Base-by-base conservation (phyloP, 371 early-diverging fungal genomes). In the Apophysomyces ossiformis region DNA sequence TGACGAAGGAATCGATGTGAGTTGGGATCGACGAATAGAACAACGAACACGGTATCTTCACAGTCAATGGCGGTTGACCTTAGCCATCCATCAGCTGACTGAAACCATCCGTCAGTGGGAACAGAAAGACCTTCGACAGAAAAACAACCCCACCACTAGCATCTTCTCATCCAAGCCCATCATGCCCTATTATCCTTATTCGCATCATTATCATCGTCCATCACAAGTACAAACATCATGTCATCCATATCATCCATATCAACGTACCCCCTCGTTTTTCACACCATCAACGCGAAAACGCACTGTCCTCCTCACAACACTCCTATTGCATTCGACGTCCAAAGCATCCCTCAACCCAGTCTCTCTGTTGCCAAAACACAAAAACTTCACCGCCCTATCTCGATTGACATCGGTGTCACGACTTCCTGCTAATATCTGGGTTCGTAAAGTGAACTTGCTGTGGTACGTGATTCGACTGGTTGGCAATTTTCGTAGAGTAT, bases 11-110 rank as follows among this genome's bases (percentile, higher is more conserved):
- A 50, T 37, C 37, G 57, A 43, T 56, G 21, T 47, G 13, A 58
- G 43, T 8, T 50, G 6, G 64, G 47, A 47, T 35, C 66, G 70
- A 38, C 63, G 65, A 44, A 64, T 64, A 16, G 64, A 64, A 7
- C 65, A 65, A n/a, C 58, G 60, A 8, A n/a, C 43, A 47, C 37
- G 70, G 15, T 70, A 70, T 32, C 36, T 64, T 4, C 57, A 67
- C 43, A 66, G 65, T 15, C 70, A 70, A 46, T 67, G 64, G 64
- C 64, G 21, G n/a, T 15, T 70, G 4, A 35, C 62, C 13, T 43
- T 61, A 15, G 50, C 70, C 5, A 63, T 72, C 63, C 60, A 38
- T n/a, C 69, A 66, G 16, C 21, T 72, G 13, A 35, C 63, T 0
- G 56, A 71, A 45, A 58, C 61, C 36, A 65, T 69, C 15, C 61